Evolutionary conservation across 148 eudicot species (phyloP).

Genomic region (Persicaria maculosa): DNA sequence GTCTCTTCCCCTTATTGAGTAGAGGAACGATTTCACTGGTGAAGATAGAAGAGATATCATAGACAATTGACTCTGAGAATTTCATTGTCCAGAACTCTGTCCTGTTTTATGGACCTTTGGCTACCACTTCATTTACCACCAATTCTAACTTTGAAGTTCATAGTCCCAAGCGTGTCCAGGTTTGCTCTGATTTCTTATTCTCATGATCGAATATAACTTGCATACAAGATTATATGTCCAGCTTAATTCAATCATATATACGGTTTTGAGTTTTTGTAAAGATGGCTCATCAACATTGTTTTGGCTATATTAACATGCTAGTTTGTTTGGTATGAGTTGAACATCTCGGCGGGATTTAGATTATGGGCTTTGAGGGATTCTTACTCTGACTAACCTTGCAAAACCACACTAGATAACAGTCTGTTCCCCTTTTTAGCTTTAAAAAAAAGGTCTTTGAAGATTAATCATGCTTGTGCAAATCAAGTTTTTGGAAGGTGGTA

Average conservation of each 20-base stretch:
- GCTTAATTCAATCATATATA: no score
- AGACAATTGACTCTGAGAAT: conserved; percentile 66
- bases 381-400: no score
- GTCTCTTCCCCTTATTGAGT: conserved; percentile 66
- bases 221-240: not conserved
- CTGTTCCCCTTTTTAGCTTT: no score
- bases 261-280: no score
- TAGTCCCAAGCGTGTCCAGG: conserved; percentile 96
- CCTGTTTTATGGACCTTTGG: conserved; percentile 61
- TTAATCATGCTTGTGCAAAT: conserved; percentile 30
- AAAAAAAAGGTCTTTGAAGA: no score
- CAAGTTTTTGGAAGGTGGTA: conserved; percentile 71
- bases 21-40: conserved; percentile 48
- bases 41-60: conserved; percentile 89
- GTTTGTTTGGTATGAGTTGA: not conserved
- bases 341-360: not conserved
- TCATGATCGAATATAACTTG: not conserved
- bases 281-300: no score
- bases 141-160: conserved; percentile 89
- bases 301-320: no score
- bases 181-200: conserved; percentile 13
- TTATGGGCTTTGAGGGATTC: not conserved
- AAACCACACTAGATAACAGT: no score
- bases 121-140: conserved; percentile 79
- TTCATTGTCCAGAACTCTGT: conserved; percentile 83